Percentiles rank a stretch among this genome's conserved stretches.
phyloP scores from a whole-genome alignment of 257 asterid species.

The Solanum infundibuliforme region DNA sequence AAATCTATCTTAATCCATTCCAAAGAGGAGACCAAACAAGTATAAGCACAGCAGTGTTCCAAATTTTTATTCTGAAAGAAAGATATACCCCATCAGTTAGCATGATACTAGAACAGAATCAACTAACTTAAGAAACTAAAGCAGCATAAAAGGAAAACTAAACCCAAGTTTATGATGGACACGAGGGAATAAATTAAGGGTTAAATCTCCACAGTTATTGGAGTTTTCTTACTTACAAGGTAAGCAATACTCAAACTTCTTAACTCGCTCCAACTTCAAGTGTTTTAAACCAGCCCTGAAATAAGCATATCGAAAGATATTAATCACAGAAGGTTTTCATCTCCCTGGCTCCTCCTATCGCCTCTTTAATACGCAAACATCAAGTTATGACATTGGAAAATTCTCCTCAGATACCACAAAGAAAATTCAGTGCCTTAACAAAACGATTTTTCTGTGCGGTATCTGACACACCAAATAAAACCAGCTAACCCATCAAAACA shows the following conservation, averaged over 20 bases:
- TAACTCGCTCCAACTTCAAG: slow-evolving; percentile 69
- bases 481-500: background rate
- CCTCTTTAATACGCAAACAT: background rate
- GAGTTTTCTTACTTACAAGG: slow-evolving; percentile 55
- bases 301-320: slow-evolving; percentile 3
- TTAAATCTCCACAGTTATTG: background rate
- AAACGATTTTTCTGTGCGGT: background rate
- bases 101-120: background rate
- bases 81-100: background rate
- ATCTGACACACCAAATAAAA: background rate
- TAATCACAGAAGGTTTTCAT: background rate
- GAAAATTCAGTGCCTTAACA: background rate
- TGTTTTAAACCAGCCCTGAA: slow-evolving; percentile 86
- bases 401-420: background rate
- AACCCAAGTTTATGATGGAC: background rate
- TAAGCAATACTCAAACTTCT: slow-evolving; percentile 84
- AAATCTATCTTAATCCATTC: background rate
- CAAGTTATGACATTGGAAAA: background rate
- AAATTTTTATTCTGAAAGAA: background rate
- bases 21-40: background rate
- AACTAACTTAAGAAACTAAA: background rate
- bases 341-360: background rate
- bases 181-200: background rate
- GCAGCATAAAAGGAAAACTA: background rate
- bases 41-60: background rate